Evolutionary conservation across 2,329 filamentous ascomycete genomes (phyloP).

Genomic region (Thermomyces lanuginosus): DNA sequence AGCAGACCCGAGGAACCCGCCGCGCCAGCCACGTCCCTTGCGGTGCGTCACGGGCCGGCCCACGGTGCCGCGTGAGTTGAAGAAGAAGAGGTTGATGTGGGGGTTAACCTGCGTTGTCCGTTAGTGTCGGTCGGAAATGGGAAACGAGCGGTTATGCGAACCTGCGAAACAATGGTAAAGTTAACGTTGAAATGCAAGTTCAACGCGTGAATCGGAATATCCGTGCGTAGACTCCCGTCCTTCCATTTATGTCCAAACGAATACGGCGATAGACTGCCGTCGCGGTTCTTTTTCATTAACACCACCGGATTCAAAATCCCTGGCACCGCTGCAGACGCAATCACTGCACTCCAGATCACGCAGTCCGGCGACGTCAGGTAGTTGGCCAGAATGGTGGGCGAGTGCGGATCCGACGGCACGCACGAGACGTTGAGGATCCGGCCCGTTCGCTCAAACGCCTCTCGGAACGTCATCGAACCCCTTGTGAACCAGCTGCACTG

Average conservation of each 20-base stretch:
- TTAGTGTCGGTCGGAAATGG: constrained; percentile 17
- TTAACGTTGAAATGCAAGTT: constrained; percentile 98
- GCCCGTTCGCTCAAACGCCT: constrained; percentile 86
- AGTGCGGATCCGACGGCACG: constrained; percentile 89
- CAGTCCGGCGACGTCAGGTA: constrained; percentile 92
- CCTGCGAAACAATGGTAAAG: constrained; percentile 69
- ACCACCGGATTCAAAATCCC: constrained; percentile 92
- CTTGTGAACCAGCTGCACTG: constrained; percentile 77
- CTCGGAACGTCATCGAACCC: constrained; percentile 83
- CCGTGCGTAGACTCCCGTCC: constrained; percentile 81
- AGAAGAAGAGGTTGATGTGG: constrained; percentile 98
- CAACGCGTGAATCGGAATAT: constrained; percentile 84
- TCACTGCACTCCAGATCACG: constrained; percentile 92
- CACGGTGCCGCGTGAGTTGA: constrained; percentile 80
- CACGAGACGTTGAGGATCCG: constrained; percentile 92
- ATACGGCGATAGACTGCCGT: constrained; percentile 69
- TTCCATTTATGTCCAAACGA: constrained; percentile 99
- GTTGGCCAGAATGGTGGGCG: constrained; percentile 80
- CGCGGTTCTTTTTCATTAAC: constrained; percentile 68
- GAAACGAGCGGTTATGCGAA: constrained; percentile 7
- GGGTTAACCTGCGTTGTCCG: constrained; percentile 61
- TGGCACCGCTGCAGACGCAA: constrained; percentile 88
- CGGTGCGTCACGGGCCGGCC: constrained; percentile 89
- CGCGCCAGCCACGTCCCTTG: constrained; percentile 83
- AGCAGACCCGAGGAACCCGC: constrained; percentile 82